Percentiles rank a stretch among this genome's conserved stretches.
phyloP scores from a whole-genome alignment of 2,329 filamentous ascomycete species.

The Trichoderma guizhouense region DNA sequence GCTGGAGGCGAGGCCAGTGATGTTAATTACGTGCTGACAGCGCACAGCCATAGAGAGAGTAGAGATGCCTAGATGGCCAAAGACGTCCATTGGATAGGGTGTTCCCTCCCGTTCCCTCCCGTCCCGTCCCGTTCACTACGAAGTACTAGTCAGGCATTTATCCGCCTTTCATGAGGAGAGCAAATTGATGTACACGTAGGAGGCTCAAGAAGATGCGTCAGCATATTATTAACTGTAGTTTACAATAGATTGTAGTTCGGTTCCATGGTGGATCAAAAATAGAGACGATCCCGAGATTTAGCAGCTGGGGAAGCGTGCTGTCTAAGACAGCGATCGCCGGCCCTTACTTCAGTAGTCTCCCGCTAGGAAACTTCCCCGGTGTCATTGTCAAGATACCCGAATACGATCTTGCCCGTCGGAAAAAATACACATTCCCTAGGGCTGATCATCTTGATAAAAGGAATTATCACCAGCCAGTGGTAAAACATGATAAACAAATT shows the following conservation, averaged over 20 bases:
- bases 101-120: neutral
- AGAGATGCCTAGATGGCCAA: neutral
- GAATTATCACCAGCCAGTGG: no score
- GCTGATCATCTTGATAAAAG: no score
- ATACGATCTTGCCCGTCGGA: neutral
- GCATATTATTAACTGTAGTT: no score
- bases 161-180: neutral
- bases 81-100: neutral
- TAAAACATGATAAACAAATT: no score
- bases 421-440: no score
- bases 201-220: neutral
- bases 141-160: neutral
- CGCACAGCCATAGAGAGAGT: no score
- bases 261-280: no score
- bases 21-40: no score
- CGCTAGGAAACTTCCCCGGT: neutral
- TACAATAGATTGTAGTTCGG: no score
- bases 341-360: neutral
- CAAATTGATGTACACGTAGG: neutral
- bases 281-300: no score
- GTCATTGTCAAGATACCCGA: neutral
- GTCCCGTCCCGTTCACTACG: neutral
- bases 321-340: neutral
- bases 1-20: no score
- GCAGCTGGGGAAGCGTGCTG: neutral